phyloP scores from a whole-genome alignment of 352 stramenopile species.

The Pythium dissimile region DNA sequence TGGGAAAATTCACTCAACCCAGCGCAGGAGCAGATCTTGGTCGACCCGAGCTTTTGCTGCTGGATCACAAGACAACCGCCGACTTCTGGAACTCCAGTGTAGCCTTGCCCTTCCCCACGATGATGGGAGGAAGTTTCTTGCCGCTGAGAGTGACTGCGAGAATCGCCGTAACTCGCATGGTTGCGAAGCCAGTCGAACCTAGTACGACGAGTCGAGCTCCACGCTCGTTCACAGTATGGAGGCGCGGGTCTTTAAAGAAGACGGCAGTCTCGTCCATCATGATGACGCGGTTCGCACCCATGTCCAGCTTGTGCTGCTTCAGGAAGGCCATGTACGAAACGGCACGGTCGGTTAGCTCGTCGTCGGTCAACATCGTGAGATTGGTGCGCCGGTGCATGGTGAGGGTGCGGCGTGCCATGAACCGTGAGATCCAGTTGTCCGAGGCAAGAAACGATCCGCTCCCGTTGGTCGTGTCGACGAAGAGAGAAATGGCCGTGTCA shows the following conservation, averaged over 20 bases:
- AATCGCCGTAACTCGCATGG: conserved; percentile 21
- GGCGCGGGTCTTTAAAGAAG: conserved; percentile 23
- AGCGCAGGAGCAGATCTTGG: background rate
- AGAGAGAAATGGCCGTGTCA: background rate
- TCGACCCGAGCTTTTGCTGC: background rate
- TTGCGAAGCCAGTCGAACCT: conserved; percentile 23
- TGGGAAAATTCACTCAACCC: background rate
- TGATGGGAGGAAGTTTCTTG: conserved; percentile 6
- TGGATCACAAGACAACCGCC: background rate
- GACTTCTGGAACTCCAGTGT: background rate
- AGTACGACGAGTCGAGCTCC: conserved; percentile 23
- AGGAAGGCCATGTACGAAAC: background rate
- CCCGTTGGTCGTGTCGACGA: background rate
- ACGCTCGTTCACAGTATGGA: conserved; percentile 16
- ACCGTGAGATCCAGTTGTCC: background rate
- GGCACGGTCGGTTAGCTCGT: background rate
- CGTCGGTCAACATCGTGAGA: background rate
- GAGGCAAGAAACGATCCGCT: background rate
- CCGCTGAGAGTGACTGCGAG: conserved; percentile 9
- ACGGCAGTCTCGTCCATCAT: conserved; percentile 29
- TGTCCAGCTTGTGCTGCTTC: background rate
- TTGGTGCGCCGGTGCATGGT: background rate
- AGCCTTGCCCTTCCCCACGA: background rate
- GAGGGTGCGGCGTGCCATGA: background rate
- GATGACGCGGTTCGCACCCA: conserved; percentile 17